phyloP scores from a whole-genome alignment of 2,329 filamentous ascomycete genomes.

The Aspergillus sergii region DNA sequence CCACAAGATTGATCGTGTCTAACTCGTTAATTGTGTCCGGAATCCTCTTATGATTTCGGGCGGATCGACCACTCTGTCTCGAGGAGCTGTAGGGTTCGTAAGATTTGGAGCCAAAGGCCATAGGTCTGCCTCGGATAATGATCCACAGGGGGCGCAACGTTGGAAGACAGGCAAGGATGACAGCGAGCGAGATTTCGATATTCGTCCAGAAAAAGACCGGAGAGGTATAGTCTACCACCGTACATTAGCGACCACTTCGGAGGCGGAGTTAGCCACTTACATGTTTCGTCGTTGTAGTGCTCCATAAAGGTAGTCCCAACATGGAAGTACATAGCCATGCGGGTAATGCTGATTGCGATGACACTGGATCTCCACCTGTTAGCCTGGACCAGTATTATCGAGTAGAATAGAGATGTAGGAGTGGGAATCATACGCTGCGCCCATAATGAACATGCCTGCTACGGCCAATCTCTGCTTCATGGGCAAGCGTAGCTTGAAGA shows the following conservation, averaged over 20 bases:
- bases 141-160: neutral
- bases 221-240: neutral
- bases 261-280: neutral
- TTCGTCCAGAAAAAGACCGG: constrained; percentile 4
- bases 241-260: neutral
- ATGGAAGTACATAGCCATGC: neutral
- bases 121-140: neutral
- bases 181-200: constrained; percentile 1
- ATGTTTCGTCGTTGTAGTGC: neutral
- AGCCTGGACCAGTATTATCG: neutral
- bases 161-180: constrained; percentile 2
- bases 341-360: neutral
- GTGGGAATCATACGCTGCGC: neutral
- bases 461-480: neutral
- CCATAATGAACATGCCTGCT: neutral
- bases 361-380: neutral
- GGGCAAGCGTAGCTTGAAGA: neutral
- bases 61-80: neutral
- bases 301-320: neutral
- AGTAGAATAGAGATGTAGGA: neutral
- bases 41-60: neutral
- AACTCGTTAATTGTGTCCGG: neutral
- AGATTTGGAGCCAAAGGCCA: neutral
- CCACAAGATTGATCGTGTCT: neutral
- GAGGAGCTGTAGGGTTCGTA: neutral